These are phyloP conservation scores for Phlebiopsis flavidoalba DNA, from an alignment of 768 basidiomycete species.

Conservation along the genomic window DNA sequence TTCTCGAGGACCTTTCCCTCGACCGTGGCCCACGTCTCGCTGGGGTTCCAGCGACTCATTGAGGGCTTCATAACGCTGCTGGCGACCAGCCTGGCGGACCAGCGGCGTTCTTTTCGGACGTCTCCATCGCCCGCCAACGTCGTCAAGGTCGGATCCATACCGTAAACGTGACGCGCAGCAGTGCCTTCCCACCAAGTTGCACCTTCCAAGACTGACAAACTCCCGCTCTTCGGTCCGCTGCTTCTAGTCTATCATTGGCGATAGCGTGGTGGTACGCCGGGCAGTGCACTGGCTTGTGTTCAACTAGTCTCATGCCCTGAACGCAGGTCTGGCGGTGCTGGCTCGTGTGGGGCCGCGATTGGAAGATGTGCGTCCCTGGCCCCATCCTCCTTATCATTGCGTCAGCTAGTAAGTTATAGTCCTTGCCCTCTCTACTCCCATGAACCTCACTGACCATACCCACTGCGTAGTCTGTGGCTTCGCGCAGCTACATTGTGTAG, in stretches of 20 bases:
- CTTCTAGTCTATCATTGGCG: constrained; percentile 26
- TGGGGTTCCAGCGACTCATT: constrained; percentile 32
- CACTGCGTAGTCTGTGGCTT: constrained; percentile 25
- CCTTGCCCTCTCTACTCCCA: background rate
- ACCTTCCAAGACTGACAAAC: background rate
- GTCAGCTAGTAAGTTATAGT: constrained; percentile 26
- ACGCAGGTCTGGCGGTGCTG: constrained; percentile 28
- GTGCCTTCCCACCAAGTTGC: background rate
- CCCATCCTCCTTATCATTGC: constrained; percentile 26
- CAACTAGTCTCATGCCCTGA: background rate
- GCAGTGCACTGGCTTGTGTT: background rate
- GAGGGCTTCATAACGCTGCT: constrained; percentile 28
- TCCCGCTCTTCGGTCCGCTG: background rate
- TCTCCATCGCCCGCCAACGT: constrained; percentile 29
- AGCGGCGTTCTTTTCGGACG: constrained; percentile 29
- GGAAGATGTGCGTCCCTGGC: constrained; percentile 26
- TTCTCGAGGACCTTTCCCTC: no score
- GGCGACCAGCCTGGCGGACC: constrained; percentile 25
- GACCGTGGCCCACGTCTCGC: constrained; percentile 29
- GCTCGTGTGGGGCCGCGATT: constrained; percentile 29
- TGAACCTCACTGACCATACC: background rate
- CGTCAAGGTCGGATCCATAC: constrained; percentile 32
- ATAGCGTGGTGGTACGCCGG: constrained; percentile 26
- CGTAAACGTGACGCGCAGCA: constrained; percentile 18
- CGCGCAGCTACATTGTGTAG: constrained; percentile 26